Evolutionary conservation across 75 land plant genomes (phyloP).

Genomic region (Pinus albicaulis): DNA sequence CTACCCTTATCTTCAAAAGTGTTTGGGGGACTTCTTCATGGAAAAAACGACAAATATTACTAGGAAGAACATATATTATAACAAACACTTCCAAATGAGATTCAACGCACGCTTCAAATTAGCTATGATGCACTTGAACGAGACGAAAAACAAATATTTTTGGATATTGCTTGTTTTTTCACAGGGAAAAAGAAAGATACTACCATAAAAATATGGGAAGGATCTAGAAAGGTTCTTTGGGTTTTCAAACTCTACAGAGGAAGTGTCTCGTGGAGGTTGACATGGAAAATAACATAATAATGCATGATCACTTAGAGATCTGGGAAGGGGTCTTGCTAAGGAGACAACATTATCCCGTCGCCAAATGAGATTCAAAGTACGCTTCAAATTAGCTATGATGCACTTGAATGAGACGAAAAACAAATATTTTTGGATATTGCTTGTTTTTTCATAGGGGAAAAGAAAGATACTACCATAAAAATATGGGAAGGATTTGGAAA

Average conservation of each 20-base stretch:
- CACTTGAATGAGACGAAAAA: background rate
- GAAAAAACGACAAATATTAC: background rate
- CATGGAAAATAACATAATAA: background rate
- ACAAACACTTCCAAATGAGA: background rate
- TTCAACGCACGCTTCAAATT: background rate
- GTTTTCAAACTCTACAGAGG: background rate
- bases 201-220: background rate
- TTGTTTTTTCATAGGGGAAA: background rate
- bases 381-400: background rate
- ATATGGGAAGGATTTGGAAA: background rate
- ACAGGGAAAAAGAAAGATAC: background rate
- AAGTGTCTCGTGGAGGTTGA: background rate
- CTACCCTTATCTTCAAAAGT: background rate
- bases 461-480: background rate
- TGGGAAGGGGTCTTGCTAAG: background rate
- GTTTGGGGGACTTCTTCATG: background rate
- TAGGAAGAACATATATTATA: background rate
- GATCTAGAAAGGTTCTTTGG: background rate
- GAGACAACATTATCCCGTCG: background rate
- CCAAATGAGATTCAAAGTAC: background rate
- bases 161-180: background rate
- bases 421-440: background rate
- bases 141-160: background rate
- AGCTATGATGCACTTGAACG: background rate
- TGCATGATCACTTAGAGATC: conserved; percentile 2